Base-by-base conservation (phyloP, 2,329 filamentous ascomycete genomes). In the Xylariaceae sp. region DNA sequence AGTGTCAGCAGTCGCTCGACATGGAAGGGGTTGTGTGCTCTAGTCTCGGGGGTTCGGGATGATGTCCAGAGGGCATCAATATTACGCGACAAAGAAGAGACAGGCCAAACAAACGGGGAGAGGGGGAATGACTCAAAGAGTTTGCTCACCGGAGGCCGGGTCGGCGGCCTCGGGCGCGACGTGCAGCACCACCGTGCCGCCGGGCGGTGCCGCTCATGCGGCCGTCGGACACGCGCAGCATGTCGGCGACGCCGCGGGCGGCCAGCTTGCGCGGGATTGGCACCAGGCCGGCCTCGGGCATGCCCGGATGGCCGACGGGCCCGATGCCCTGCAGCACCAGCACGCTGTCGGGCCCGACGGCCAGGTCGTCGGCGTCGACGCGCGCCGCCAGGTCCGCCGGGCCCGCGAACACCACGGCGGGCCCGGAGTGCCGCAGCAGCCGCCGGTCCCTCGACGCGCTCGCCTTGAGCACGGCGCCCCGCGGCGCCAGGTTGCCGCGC, bases 181-280 rank as follows among this genome's bases (percentile, higher is more conserved):
- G 47, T 95, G 89, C 5, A 92, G 77, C 0, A 92, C 85, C 44
- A 94, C 90, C 36, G 92, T 95, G 0, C 89, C 89, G 29, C 93
- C 88, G 2, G 77, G n/a, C 83, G 0, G 88, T 92, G 4, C 89
- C 89, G 16, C 75, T 83, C 66, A 94, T 95, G 19, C 89, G 64
- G 0, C 89, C 89, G 50, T 95, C 89, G 0, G 87, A 94, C 19
- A 95, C 72, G 2, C 94, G 68, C 3, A 92, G 77, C 56, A 94
- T 80, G 41, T 94, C 92, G 11, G 66, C 71, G 4, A 94, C 71
- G 7, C 83, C 83, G 1, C 77, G 77, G 0, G 81, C 77, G 0
- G 83, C 86, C 19, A 81, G 77, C 32, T 89, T 87, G 52, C 89
- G 83, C 12, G 94, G 77, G 16, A 75, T 73, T 0, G 70, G 70